Evolutionary conservation across 1,284 basidiomycete species (phyloP), one percentile per base, ranked within the genome.

Genomic region (Prillingera fragicola): DNA sequence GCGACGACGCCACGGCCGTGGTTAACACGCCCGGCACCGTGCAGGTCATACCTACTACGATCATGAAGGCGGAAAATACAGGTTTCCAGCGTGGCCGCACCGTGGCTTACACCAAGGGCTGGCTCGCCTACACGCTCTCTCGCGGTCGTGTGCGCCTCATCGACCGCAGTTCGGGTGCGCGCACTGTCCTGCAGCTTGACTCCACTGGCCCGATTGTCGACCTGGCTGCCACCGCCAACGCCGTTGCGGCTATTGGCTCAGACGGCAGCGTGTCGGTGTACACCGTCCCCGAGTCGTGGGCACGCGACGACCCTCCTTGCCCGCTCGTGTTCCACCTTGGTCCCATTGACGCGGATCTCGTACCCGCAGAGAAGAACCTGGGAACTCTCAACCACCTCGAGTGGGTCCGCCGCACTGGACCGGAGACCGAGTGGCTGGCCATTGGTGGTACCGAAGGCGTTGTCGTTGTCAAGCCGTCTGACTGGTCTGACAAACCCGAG

Each of bases 111-210:
- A 65, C 64, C 12, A 23, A 41, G 9, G 49, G 34, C 13, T 69
- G 61, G 59, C 38, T 69, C 10, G 64, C 59, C 0, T 69, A 69
- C 46, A 53, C 59, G 3, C 41, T 66, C 14, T 41, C 57, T 0
- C 57, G 57, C 44, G 67, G 62, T 8, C 55, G 62, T 10, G 48
- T 67, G 19, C 52, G 67, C 14, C 49, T 67, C 9, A 59, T 67
- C 27, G 63, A 67, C 52, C 42, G 44, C 27, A 24, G 26, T 3
- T 54, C 62, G 14, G 66, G 60, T n/a, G 58, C 61, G 12, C 57
- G 58, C 18, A 47, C 59, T 12, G 39, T 63, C 7, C 50, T 66
- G 28, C 56, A 60, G 38, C 47, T 60, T 7, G 50, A 53, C 2
- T 37, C 41, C 7, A 40, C 46, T 1, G 60, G 57, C n/a, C 42